Evolutionary conservation across 2,329 filamentous ascomycete species (phyloP), one percentile per base, ranked within the genome.

Genomic region (Alternaria burnsii): DNA sequence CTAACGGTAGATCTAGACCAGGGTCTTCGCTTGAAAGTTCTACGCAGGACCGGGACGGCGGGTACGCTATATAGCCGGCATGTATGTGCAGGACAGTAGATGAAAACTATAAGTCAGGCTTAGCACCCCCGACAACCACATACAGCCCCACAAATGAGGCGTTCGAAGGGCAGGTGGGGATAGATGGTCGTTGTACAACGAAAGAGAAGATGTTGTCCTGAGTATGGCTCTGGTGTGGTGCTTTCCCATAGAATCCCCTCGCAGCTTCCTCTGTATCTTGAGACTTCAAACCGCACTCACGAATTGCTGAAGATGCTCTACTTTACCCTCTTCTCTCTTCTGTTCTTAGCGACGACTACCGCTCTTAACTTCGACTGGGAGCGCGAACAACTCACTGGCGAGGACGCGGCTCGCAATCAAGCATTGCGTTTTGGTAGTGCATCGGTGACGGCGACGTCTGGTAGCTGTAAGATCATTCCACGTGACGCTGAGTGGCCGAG

Each of bases 301-400:
- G 3, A 24, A 9, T 6, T 36, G 12, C 16, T 34, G 4, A 24
- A 34, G 6, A 48, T 48, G 46, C 12, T 22, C 8, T 24, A 10
- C 10, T 14, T 22, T 43, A 52, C 11, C 48, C 18, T 41, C 46
- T 8, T 12, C 5, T 22, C 30, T 12, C 11, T 56, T 3, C 6
- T 58, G 8, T 28, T 61, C 41, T 20, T 22, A 14, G 18, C 34
- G 1, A 44, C 18, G 18, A 18, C 47, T 12, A 18, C 47, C 10
- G 68, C 66, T 4, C 9, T 67, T 50, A 69, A 75, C 30, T 74
- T 75, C 48, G 59, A 52, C n/a, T 75, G 59, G 53, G 72, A 74
- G 58, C 48, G 55, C 8, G 55, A 68, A 14, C 70, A 72, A 53
- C 63, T 75, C 38, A 68, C 58, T 11, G 59, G 68, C 43, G 52